Evolutionary conservation across 805 yeast species (phyloP), one percentile per base, ranked within the genome.

Genomic region (Clavispora fructus): DNA sequence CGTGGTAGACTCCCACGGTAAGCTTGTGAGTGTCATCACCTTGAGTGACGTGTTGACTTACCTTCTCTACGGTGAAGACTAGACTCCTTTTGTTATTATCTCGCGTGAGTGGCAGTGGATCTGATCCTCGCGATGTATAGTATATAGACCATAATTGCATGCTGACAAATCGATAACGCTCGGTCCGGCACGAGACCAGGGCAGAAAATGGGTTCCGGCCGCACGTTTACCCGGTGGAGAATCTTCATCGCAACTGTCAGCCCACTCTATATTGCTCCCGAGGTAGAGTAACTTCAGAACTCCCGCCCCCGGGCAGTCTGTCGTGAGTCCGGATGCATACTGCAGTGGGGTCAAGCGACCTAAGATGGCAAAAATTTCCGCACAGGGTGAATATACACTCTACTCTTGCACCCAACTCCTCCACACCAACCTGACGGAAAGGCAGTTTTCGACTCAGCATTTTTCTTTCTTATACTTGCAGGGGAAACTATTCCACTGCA

Each of bases 21-120:
- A 73, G 42, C 71, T 94, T 54, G 68, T 81, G 37, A 96, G 96
- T 19, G 92, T 94, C 26, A 82, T 94, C 48, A 87, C 98, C 0
- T 72, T 94, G 58, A 86, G 96, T 62, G 99, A 94, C 64, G 91
- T 94, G 45, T 75, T 94, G 57, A 79, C 80, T 62, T 94, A 92
- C 62, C 78, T 92, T 40, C 73, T 91, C 49, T 79, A 82, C 58
- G 88, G 86, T 27, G 85, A 71, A 48, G 69, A 64, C 46, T 68
- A 56, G 45, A 30, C n/a, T 23, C 25, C 17, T 23, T 37, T 37
- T 25, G 25, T 13, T 33, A 17, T 33, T 33, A 23, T 6, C 8
- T 31, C 25, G 37, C 37, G 37, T 17, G 37, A 2, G 37, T 31
- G 37, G 25, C 37, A 17, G 37, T 33, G 16, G 37, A 33, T 33